Evolutionary conservation across 2,329 filamentous ascomycete genomes (phyloP).

Genomic region (Ophiostoma populinum): DNA sequence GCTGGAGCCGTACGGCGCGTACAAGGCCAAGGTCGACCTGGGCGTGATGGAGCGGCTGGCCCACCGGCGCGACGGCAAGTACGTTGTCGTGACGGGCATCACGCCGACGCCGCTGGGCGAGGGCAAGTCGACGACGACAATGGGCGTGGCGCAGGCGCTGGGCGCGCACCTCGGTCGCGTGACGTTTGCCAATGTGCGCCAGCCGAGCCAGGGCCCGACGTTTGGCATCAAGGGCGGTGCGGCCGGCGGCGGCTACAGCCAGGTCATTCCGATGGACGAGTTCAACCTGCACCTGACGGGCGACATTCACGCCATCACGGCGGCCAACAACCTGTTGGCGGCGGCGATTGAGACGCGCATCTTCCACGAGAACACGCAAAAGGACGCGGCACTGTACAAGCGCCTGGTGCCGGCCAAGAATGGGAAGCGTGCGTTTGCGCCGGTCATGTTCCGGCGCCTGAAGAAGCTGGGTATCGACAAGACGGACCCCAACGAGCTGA

Average conservation of each 20-base stretch:
- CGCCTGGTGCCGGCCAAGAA: slow-evolving; percentile 82
- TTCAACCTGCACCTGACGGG: slow-evolving; percentile 97
- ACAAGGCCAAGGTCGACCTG: slow-evolving; percentile 91
- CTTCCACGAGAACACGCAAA: slow-evolving; percentile 94
- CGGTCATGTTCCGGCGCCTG: slow-evolving; percentile 80
- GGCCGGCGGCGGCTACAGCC: slow-evolving; percentile 92
- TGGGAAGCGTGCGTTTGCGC: slow-evolving; percentile 70
- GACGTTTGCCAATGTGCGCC: slow-evolving; percentile 89
- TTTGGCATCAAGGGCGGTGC: slow-evolving; percentile 99
- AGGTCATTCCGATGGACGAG: slow-evolving; percentile 99
- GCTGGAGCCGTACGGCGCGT: slow-evolving; percentile 82
- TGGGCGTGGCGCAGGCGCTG: slow-evolving; percentile 85
- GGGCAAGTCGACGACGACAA: slow-evolving; percentile 95
- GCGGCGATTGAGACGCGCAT: slow-evolving; percentile 96
- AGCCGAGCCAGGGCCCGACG: slow-evolving; percentile 91
- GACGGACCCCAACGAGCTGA: slow-evolving; percentile 81
- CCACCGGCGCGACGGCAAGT: slow-evolving; percentile 77
- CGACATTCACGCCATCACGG: slow-evolving; percentile 93
- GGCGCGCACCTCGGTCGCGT: slow-evolving; percentile 76
- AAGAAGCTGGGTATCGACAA: slow-evolving; percentile 95
- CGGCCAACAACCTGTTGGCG: slow-evolving; percentile 90
- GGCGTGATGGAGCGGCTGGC: slow-evolving; percentile 64
- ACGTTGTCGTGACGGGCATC: slow-evolving; percentile 86
- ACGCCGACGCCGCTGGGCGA: slow-evolving; percentile 93
- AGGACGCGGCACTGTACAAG: slow-evolving; percentile 72